phyloP scores from a whole-genome alignment of 768 basidiomycete species.

The Trametes cubensis region DNA sequence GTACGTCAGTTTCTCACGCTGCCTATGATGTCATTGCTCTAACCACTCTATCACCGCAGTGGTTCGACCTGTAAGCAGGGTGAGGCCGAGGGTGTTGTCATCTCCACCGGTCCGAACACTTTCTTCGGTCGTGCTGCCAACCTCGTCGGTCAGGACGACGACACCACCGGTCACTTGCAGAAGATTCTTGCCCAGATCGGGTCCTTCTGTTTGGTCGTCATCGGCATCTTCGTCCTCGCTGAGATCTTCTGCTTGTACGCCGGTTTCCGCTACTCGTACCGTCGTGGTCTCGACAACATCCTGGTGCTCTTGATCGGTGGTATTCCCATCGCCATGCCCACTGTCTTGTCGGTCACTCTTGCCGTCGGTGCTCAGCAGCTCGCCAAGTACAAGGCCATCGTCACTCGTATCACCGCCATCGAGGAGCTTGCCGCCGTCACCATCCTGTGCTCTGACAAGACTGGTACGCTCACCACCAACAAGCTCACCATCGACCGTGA shows the following conservation, averaged over 20 bases:
- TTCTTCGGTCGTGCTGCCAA: conserved; percentile 99
- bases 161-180: conserved; percentile 97
- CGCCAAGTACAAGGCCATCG: conserved; percentile 99
- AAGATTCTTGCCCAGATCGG: conserved; percentile 98
- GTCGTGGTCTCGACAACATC: conserved; percentile 95
- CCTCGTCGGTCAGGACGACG: conserved; percentile 96
- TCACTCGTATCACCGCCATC: conserved; percentile 99
- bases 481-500: conserved; percentile 96
- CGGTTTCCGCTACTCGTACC: conserved; percentile 87
- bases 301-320: conserved; percentile 99
- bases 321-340: conserved; percentile 99
- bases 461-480: conserved; percentile 97
- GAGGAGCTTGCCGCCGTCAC: conserved; percentile 98
- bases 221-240: conserved; percentile 92
- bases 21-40: conserved; percentile 2
- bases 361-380: conserved; percentile 99
- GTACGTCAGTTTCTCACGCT: conserved; percentile 51
- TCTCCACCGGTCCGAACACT: conserved; percentile 96
- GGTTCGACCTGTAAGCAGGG: conserved; percentile 99
- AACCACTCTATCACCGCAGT: conserved; percentile 39
- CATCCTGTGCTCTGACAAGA: conserved; percentile 99
- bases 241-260: conserved; percentile 95
- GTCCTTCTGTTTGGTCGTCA: conserved; percentile 94
- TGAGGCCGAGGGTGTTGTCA: conserved; percentile 98
- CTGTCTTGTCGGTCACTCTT: conserved; percentile 95